Base-by-base conservation (phyloP, 1,139 yeast species). In the Pichia sp. region DNA sequence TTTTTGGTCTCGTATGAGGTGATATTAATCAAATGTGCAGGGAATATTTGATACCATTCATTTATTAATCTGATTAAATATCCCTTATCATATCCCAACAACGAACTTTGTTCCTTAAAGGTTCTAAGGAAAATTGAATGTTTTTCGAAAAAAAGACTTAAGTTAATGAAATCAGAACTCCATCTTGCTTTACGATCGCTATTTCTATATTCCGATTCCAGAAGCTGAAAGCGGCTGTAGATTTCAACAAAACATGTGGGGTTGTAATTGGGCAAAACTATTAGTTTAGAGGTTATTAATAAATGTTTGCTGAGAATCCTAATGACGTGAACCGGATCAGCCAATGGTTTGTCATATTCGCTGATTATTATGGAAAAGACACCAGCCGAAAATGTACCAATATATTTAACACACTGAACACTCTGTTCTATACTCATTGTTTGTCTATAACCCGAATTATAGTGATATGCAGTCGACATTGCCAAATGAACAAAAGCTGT, bases 31-130 rank as follows among this genome's bases (percentile, higher is more conserved):
- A 46, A 37, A 39, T 47, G 39, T 23, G 39, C 28, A 26, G 51
- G 51, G 29, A 44, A 23, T 6, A 49, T 47, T 36, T 41, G 42
- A 37, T 42, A 45, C 29, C 42, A 46, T n/a, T 44, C 47, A 36
- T 41, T 41, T 33, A 46, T 38, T 10, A 49, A 36, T 38, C 43
- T 35, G 8, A 43, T 32, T 29, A 42, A 29, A 27, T 45, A 47
- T 3, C 41, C 40, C 23, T 39, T 39, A n/a, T 44, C 47, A 27
- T 36, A 39, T 9, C 41, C 41, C 28, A 39, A 8, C 32, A 28
- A 23, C 3, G 29, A 31, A 4, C 37, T 36, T 3, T 38, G 33
- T 6, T 39, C 37, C 23, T 33, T 32, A 16, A 9, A 40, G 7
- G 5, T n/a, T 23, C 27, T 37, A 3, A 45, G 28, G 6, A 39